These are phyloP conservation scores for Hypoxylon sp. DNA, from an alignment of 2,329 filamentous ascomycete genomes.

Conservation along the genomic window DNA sequence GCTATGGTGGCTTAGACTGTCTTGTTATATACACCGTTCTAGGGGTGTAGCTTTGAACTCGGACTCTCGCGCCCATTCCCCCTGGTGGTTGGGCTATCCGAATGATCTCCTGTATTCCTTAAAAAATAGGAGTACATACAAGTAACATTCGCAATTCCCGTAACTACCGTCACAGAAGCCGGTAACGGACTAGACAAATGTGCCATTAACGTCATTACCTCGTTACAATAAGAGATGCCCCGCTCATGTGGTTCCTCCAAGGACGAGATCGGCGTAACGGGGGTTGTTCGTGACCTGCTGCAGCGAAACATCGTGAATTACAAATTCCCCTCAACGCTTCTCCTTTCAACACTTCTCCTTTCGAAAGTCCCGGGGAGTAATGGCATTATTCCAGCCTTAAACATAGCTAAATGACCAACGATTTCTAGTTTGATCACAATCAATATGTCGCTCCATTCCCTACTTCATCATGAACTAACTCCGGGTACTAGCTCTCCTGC, in stretches of 20 bases:
- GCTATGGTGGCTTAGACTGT: not conserved
- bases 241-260: constrained; percentile 5
- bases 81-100: not conserved
- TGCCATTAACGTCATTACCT: constrained; percentile 12
- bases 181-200: constrained; percentile 13
- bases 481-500: constrained; percentile 8
- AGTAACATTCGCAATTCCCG: not conserved
- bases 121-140: constrained; percentile 1
- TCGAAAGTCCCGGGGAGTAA: not conserved
- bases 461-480: constrained; percentile 28
- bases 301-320: constrained; percentile 1
- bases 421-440: not conserved
- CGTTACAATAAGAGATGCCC: constrained; percentile 18
- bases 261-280: constrained; percentile 25
- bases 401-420: not conserved
- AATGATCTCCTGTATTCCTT: not conserved
- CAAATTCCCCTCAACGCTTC: not conserved
- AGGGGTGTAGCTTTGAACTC: not conserved
- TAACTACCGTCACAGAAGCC: constrained; percentile 18
- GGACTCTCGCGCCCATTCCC: not conserved
- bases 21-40: not conserved
- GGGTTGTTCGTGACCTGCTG: not conserved
- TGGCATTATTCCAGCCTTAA: not conserved
- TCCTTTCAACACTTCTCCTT: not conserved
- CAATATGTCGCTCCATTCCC: constrained; percentile 33